phyloP scores from a whole-genome alignment of 2,329 filamentous ascomycete species.

The Onygena corvina region DNA sequence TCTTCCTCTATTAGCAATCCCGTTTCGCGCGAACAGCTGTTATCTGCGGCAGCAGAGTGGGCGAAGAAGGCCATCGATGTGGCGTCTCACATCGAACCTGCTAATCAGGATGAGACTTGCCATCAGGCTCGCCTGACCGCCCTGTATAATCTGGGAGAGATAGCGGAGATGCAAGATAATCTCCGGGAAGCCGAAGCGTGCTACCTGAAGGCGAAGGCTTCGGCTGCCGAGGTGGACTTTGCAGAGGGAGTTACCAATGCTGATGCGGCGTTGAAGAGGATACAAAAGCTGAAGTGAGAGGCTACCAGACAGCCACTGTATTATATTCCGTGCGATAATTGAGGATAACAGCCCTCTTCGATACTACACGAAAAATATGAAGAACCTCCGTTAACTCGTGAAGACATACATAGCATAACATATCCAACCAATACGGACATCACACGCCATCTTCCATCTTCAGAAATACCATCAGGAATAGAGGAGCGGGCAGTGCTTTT shows the following conservation, averaged over 20 bases:
- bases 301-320: not conserved
- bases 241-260: constrained; percentile 25
- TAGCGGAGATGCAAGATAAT: constrained; percentile 63
- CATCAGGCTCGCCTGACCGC: constrained; percentile 72
- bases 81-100: constrained; percentile 51
- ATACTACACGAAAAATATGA: not conserved
- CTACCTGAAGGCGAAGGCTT: constrained; percentile 54
- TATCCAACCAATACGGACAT: not conserved
- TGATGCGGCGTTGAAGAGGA: constrained; percentile 23
- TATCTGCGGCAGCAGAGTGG: constrained; percentile 65
- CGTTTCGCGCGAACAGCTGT: constrained; percentile 47
- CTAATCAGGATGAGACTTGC: constrained; percentile 63
- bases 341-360: too few species aligned
- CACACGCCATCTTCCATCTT: not conserved
- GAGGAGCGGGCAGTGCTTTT: constrained; percentile 1
- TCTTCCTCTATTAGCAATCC: constrained; percentile 28
- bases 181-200: constrained; percentile 51
- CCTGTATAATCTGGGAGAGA: constrained; percentile 75
- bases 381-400: constrained; percentile 3
- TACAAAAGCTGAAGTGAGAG: constrained; percentile 16
- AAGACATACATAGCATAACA: constrained; percentile 4
- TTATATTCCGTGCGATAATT: too few species aligned
- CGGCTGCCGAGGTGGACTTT: constrained; percentile 34
- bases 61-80: constrained; percentile 62
- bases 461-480: not conserved